Evolutionary conservation across 345 rosid species (phyloP).

Genomic region (Salix purpurea): DNA sequence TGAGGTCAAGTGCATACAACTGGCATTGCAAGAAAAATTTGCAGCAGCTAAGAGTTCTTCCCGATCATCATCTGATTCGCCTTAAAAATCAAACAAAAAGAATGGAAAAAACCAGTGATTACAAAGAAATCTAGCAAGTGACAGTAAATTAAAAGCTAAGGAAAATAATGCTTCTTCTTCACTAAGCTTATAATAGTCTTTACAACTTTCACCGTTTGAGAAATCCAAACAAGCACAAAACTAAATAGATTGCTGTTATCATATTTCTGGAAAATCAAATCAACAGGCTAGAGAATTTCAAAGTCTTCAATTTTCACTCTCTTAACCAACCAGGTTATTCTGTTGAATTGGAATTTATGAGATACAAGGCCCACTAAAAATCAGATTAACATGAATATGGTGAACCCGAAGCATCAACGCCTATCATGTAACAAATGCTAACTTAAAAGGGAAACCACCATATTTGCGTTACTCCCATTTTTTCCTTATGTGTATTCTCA

Average conservation of each 20-base stretch:
- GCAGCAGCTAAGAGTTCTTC: slow-evolving; percentile 55
- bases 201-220: background rate
- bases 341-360: background rate
- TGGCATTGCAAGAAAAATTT: slow-evolving; percentile 40
- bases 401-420: background rate
- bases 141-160: background rate
- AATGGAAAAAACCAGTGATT: background rate
- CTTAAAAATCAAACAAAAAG: slow-evolving; percentile 23
- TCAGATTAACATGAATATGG: background rate
- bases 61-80: slow-evolving; percentile 49
- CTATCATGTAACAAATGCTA: background rate
- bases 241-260: background rate
- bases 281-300: background rate
- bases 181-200: background rate
- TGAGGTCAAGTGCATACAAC: slow-evolving; percentile 31
- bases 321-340: background rate
- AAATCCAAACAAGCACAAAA: background rate
- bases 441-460: background rate
- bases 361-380: background rate
- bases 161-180: background rate
- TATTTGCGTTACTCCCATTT: background rate
- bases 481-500: background rate
- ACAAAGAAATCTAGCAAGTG: background rate
- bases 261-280: background rate
- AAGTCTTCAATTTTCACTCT: background rate